These are phyloP conservation scores for Parafenestella ontariensis DNA, from an alignment of 2,329 filamentous ascomycete genomes.

Conservation along the genomic window DNA sequence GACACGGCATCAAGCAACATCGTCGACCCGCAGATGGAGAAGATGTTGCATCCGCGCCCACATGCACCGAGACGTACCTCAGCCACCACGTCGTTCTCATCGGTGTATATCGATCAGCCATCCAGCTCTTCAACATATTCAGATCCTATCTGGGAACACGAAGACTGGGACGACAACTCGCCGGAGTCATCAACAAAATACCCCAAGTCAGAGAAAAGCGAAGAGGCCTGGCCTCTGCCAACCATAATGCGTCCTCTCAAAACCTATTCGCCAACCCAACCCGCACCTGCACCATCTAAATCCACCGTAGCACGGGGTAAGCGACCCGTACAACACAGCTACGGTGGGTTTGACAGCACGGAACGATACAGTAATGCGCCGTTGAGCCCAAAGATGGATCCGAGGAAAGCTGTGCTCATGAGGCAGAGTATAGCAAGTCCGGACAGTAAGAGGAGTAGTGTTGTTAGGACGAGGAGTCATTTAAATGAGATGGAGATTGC, in stretches of 20 bases:
- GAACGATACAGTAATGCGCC: constrained; percentile 13
- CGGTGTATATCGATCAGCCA: constrained; percentile 39
- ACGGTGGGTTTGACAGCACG: constrained; percentile 19
- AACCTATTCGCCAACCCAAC: constrained; percentile 10
- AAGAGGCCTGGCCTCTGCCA: constrained; percentile 10
- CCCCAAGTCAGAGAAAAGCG: constrained; percentile 22
- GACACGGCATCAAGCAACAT: constrained; percentile 34
- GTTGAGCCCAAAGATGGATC: constrained; percentile 16
- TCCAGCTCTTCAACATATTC: constrained; percentile 25
- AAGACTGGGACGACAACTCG: constrained; percentile 28
- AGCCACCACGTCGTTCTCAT: constrained; percentile 41
- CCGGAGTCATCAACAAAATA: constrained; percentile 31
- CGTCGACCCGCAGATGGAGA: constrained; percentile 42
- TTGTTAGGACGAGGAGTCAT: constrained; percentile 35
- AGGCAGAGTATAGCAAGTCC: constrained; percentile 27
- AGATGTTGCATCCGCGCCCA: constrained; percentile 47
- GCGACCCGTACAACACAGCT: constrained; percentile 24
- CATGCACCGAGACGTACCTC: constrained; percentile 30
- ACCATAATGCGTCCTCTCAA: constrained; percentile 18
- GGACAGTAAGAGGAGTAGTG: constrained; percentile 37
- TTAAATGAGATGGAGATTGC: constrained; percentile 38
- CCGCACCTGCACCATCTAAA: constrained; percentile 2
- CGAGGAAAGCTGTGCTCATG: constrained; percentile 26
- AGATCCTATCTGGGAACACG: constrained; percentile 22
- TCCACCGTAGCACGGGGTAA: constrained; percentile 24